Conservation (phyloP, 2,329 filamentous ascomycete species). For the Tolypocladium ophioglossoides region DNA sequence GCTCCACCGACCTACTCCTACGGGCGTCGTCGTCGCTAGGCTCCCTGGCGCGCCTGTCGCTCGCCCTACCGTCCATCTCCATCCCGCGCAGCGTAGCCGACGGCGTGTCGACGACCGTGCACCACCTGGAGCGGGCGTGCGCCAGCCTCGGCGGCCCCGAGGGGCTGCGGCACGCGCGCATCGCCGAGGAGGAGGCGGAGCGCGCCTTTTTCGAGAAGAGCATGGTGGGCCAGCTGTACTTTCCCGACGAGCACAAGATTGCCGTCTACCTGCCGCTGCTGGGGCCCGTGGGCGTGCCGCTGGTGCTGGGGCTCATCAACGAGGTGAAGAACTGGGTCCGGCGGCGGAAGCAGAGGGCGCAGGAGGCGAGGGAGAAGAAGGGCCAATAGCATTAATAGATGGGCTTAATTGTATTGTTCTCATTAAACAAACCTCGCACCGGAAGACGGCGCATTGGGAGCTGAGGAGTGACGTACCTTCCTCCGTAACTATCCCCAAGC, state of each 20-base stretch:
- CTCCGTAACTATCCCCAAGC: too few species aligned
- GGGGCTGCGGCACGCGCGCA: constrained; percentile 69
- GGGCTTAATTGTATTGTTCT: too few species aligned
- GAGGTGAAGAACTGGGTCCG: constrained; percentile 59
- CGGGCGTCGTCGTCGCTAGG: constrained; percentile 89
- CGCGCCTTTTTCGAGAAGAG: constrained; percentile 96
- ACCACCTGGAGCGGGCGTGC: constrained; percentile 69
- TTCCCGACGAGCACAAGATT: constrained; percentile 96
- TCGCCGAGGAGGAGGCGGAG: constrained; percentile 83
- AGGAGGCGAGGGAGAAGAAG: constrained; percentile 16
- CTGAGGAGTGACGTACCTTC: not conserved
- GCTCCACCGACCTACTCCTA: constrained; percentile 73
- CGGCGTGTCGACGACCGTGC: constrained; percentile 70
- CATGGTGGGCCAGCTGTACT: constrained; percentile 98
- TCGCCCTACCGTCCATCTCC: constrained; percentile 77
- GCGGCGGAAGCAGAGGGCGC: constrained; percentile 32
- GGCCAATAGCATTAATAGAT: not conserved
- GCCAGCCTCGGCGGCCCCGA: constrained; percentile 52
- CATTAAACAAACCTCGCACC: too few species aligned
- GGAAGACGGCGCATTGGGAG: too few species aligned
- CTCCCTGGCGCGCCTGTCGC: constrained; percentile 77
- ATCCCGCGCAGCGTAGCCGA: constrained; percentile 82
- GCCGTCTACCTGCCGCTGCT: constrained; percentile 89
- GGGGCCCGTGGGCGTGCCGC: constrained; percentile 80
- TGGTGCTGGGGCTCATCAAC: constrained; percentile 74